Percentiles rank a stretch among this genome's conserved stretches.
Conservation (phyloP, 768 basidiomycete genomes). For the Rhizopogon roseolus region DNA sequence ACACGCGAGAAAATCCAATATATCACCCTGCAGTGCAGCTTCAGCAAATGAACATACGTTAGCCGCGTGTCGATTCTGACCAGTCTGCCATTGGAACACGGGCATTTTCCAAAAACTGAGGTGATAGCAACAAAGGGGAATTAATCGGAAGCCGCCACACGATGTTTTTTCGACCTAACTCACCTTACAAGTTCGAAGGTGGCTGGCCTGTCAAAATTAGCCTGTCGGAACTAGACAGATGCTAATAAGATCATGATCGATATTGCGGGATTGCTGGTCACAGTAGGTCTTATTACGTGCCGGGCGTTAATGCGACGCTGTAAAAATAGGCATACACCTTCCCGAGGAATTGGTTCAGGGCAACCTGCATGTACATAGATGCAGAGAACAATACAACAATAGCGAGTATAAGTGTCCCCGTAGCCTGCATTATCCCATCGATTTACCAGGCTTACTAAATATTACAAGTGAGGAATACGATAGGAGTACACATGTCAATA, state of each 20-base stretch:
- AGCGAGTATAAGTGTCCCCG: not conserved
- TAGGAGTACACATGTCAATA: not conserved
- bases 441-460: not conserved
- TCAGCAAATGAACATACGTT: not conserved
- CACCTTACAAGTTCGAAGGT: not conserved
- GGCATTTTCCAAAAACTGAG: not conserved
- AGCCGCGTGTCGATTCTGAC: not conserved
- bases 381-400: not conserved
- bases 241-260: not conserved
- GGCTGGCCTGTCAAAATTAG: not conserved
- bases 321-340: not conserved
- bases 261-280: not conserved
- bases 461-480: not conserved
- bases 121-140: not conserved
- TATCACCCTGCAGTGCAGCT: not conserved
- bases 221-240: not conserved
- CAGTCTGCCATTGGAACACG: not conserved
- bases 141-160: not conserved
- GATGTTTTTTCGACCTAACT: not conserved
- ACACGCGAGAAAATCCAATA: not conserved
- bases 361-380: not conserved
- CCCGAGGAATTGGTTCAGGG: too few relatives aligned
- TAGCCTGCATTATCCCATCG: not conserved
- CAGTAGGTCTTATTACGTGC: not conserved
- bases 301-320: not conserved